Base-by-base conservation (phyloP, 2,329 filamentous ascomycete species). In the Microascus cirrosus region DNA sequence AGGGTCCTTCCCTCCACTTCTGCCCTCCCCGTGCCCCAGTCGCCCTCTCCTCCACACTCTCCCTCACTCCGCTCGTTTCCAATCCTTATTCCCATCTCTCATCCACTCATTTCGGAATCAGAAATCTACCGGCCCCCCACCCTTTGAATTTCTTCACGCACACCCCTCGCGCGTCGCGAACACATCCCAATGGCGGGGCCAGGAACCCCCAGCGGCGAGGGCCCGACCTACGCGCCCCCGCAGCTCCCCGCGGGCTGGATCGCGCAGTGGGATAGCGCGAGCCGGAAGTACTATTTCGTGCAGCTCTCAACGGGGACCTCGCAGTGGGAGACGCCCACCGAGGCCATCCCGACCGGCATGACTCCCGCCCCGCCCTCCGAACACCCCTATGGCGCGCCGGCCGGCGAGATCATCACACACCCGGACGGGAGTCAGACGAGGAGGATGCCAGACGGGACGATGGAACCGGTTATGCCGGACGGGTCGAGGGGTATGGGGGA, bases 311-410 rank as follows among this genome's bases (percentile, higher is more conserved):
- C 85, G 8, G 86, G 86, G 54, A 77, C 82, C 42, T 87, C 85
- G 61, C 85, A 89, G 70, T 89, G 86, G 86, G 85, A 89, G n/a
- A 78, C 80, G 35, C 86, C 86, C 35, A 88, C 82, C 15, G 76
- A 82, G 59, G 77, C 84, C 55, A 84, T 81, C 8, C 83, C 81
- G 52, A 78, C 80, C 24, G 82, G 83, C 61, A 82, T 74, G 66
- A 84, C 81, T 42, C 84, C 81, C 53, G 79, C 73, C 61, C 77
- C 77, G 59, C 74, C 69, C 57, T 65, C 68, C 60, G 81, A 86
- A 22, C 84, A 87, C 64, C 85, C 84, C 5, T 87, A 85, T 69
- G 81, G 82, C 59, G 72, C 76, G 13, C 74, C 79, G 56, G 72
- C 71, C 51, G 71, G 73, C 57, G 74, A 83, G 68, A 72, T 84